These are phyloP conservation scores for Penicillium lividum DNA, from an alignment of 495 filamentous ascomycete genomes.

Conservation along the genomic window DNA sequence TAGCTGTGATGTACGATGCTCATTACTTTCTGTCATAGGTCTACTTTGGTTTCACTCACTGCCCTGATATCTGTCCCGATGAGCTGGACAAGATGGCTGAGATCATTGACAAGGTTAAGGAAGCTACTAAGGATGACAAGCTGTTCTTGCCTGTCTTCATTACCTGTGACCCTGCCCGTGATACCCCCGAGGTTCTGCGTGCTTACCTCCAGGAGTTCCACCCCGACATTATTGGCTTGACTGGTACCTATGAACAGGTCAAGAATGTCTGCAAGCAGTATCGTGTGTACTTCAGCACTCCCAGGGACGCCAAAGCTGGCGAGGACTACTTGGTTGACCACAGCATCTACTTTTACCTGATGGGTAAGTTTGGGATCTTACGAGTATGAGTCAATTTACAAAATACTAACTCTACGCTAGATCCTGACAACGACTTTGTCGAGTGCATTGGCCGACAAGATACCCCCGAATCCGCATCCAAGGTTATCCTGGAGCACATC, in stretches of 20 bases:
- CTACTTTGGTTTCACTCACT: conserved; percentile 98
- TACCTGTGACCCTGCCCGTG: conserved; percentile 90
- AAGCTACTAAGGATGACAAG: conserved; percentile 44
- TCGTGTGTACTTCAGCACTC: conserved; percentile 95
- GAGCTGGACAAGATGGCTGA: conserved; percentile 97
- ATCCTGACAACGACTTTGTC: conserved; percentile 97
- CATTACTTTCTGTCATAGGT: conserved; percentile 49
- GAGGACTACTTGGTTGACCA: conserved; percentile 98
- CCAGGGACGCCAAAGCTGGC: conserved; percentile 78
- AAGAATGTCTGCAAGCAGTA: conserved; percentile 92
- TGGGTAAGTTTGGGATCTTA: conserved; percentile 58
- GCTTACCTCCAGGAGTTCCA: conserved; percentile 92
- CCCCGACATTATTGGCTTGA: conserved; percentile 81
- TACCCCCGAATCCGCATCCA: conserved; percentile 81
- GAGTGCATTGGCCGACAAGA: conserved; percentile 95
- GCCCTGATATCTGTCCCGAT: conserved; percentile 97
- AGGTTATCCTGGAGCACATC: conserved; percentile 83
- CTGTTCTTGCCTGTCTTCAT: conserved; percentile 80
- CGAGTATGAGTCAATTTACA: not conserved
- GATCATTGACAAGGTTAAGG: conserved; percentile 82
- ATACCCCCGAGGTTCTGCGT: conserved; percentile 81
- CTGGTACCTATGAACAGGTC: conserved; percentile 88
- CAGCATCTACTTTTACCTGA: conserved; percentile 98
- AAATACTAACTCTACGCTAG: conserved; percentile 38
- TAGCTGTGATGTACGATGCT: not conserved